phyloP scores from a whole-genome alignment of 2,329 filamentous ascomycete genomes.

The Xylariaceae sp. region DNA sequence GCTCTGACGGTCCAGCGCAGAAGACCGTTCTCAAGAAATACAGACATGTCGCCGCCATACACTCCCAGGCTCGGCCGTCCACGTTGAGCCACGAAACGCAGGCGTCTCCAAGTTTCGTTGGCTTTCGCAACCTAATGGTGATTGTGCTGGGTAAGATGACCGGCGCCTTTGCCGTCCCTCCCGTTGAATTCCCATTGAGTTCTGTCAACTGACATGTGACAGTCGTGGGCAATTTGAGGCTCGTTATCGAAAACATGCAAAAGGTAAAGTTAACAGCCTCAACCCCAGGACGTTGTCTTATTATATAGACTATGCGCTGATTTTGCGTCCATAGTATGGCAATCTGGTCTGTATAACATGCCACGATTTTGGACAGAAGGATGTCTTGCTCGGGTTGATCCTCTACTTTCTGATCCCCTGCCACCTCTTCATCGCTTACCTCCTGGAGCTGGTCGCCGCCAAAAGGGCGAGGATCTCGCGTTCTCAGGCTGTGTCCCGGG shows the following conservation, averaged over 20 bases:
- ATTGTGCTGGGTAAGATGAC: slow-evolving; percentile 68
- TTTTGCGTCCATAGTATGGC: slow-evolving; percentile 62
- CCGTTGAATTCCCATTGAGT: neutral
- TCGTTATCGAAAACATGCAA: slow-evolving; percentile 95
- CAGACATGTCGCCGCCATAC: slow-evolving; percentile 84
- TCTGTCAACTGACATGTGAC: slow-evolving; percentile 16
- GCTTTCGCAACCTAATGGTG: slow-evolving; percentile 94
- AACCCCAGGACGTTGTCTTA: too few species aligned
- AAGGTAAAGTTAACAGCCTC: slow-evolving; percentile 54
- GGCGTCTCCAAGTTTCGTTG: slow-evolving; percentile 74
- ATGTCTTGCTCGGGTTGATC: slow-evolving; percentile 67
- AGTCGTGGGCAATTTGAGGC: slow-evolving; percentile 88
- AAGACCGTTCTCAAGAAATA: slow-evolving; percentile 60
- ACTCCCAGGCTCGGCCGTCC: slow-evolving; percentile 66
- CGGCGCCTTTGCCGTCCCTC: neutral
- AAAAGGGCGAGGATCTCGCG: slow-evolving; percentile 66
- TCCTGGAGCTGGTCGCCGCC: slow-evolving; percentile 81
- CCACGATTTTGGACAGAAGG: slow-evolving; percentile 77
- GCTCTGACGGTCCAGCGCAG: slow-evolving; percentile 24
- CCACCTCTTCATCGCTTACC: slow-evolving; percentile 83
- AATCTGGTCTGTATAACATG: slow-evolving; percentile 88
- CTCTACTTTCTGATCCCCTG: slow-evolving; percentile 86
- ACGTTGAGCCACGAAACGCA: slow-evolving; percentile 80
- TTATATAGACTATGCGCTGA: slow-evolving; percentile 10
- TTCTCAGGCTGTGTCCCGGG: slow-evolving; percentile 43